Base-by-base conservation (phyloP, 352 stramenopile species). In the Saprolegnia parasitica region DNA sequence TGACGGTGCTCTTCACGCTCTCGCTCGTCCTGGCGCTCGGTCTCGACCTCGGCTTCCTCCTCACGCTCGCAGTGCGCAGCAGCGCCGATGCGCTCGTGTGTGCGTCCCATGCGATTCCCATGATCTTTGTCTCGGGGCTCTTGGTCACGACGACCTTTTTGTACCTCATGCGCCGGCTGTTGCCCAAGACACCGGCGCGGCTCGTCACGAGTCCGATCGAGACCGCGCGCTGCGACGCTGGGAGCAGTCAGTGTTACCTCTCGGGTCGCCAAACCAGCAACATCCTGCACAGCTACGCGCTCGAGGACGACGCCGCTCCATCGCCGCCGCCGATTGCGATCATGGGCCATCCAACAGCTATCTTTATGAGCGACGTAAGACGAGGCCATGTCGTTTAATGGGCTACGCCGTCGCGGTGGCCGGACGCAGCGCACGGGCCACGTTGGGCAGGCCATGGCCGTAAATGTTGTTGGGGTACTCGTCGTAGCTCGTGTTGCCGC, bases 401-500 rank as follows among this genome's bases (percentile, higher is more conserved):
- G 3, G 24, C 35, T 60, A 60, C 24, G 52, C 52, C 9, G 52
- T 60, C 8, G 11, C 13, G 24, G 13, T 21, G 3, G 52, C 35
- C 35, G 11, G 24, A 40, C 11, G 24, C 35, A 60, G 79, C 11
- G 81, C 82, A 10, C 57, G 60, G 56, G 78, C 87, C 37, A 88
- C 80, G 56, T 91, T 81, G 26, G 68, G 73, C 29, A 91, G 32
- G 0, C 83, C 83, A 71, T 74, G 88, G 11, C 83, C 81, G 67
- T 91, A 91, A 47, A 91, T 88, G 58, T 91, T 91, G 72, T 91
- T 91, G 0, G 83, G 83, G 24, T 80, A 91, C 55, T 83, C 55
- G 46, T 81, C 67, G 67, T 90, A 91, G 1, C 74, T 78, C 13
- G 79, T 90, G 42, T 86, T 84, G 4, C 81, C 83, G 40, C 84